A percentile compares a stretch with the other conserved stretches of the same genome.
Conservation (phyloP, 768 basidiomycete species). For the Russula emetica region DNA sequence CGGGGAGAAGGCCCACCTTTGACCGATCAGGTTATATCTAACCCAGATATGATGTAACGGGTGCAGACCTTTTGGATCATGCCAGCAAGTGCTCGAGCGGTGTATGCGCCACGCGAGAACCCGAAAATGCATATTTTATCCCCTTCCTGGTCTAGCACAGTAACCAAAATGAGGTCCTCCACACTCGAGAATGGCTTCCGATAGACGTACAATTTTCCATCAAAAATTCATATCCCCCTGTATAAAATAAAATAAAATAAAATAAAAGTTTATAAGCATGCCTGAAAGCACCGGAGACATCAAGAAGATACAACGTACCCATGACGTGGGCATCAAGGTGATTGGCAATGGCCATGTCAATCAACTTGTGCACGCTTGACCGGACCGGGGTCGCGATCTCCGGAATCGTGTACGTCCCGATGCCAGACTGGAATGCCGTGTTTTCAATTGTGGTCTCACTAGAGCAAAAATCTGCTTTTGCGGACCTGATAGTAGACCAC, state of each 20-base stretch:
- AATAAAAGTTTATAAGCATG: not conserved
- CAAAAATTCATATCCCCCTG: too few relatives aligned
- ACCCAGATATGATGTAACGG: not conserved
- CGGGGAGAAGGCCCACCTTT: slow-evolving; percentile 66
- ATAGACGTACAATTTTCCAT: too few relatives aligned
- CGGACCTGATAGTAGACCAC: slow-evolving; percentile 71
- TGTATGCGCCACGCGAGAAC: slow-evolving; percentile 74
- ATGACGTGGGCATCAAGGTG: slow-evolving; percentile 68
- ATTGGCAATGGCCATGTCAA: slow-evolving; percentile 59
- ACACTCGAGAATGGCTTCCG: too few relatives aligned
- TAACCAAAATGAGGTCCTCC: slow-evolving; percentile 7
- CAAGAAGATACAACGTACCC: slow-evolving; percentile 38
- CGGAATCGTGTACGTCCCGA: slow-evolving; percentile 65
- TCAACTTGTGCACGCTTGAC: slow-evolving; percentile 49
- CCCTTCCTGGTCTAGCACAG: slow-evolving; percentile 53
- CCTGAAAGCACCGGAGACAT: not conserved
- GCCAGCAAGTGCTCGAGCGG: slow-evolving; percentile 64
- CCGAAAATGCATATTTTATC: slow-evolving; percentile 80
- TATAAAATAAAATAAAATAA: too few relatives aligned
- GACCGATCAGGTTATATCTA: not conserved
- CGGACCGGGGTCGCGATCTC: slow-evolving; percentile 57
- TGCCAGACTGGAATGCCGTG: slow-evolving; percentile 49
- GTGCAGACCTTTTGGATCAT: slow-evolving; percentile 61
- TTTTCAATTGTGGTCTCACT: not conserved
- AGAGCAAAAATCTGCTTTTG: not conserved